These are phyloP conservation scores for Cyclanthera cordifolia DNA, from an alignment of 306 rosid species.

Conservation along the genomic window DNA sequence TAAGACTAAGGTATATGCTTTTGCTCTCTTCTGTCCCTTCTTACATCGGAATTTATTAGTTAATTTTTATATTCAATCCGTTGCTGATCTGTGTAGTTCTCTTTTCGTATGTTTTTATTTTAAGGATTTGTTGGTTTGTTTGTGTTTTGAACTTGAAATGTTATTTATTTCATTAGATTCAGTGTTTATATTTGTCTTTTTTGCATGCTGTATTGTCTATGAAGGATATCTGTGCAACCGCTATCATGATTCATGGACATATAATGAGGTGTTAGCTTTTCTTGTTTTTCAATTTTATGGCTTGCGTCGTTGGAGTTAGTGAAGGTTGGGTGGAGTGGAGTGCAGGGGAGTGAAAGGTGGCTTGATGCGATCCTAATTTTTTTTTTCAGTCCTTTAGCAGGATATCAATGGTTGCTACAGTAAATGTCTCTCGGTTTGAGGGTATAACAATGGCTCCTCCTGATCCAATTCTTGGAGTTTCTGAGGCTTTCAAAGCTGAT, in stretches of 20 bases:
- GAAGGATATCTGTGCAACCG: constrained; percentile 12
- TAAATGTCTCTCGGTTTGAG: constrained; percentile 75
- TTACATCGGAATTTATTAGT: neutral
- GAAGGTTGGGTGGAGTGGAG: neutral
- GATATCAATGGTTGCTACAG: constrained; percentile 54
- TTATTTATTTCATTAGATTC: neutral
- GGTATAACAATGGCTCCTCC: constrained; percentile 91
- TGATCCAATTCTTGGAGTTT: constrained; percentile 97
- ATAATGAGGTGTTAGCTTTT: constrained; percentile 7
- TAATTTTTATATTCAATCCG: neutral
- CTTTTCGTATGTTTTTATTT: neutral
- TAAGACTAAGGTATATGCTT: constrained; percentile 34
- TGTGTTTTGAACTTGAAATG: neutral
- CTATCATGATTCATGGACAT: constrained; percentile 15
- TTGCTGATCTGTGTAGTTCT: neutral
- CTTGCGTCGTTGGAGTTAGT: neutral
- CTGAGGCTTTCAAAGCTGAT: constrained; percentile 91
- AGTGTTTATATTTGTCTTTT: constrained; percentile 9
- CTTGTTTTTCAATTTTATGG: constrained; percentile 1
- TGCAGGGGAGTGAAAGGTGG: neutral
- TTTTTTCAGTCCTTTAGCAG: constrained; percentile 52
- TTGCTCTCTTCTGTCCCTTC: neutral
- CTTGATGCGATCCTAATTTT: neutral
- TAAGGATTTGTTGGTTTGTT: neutral
- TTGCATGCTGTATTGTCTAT: neutral